Evolutionary conservation across 2,329 filamentous ascomycete species (phyloP).

Genomic region (Exophiala aquamarina): DNA sequence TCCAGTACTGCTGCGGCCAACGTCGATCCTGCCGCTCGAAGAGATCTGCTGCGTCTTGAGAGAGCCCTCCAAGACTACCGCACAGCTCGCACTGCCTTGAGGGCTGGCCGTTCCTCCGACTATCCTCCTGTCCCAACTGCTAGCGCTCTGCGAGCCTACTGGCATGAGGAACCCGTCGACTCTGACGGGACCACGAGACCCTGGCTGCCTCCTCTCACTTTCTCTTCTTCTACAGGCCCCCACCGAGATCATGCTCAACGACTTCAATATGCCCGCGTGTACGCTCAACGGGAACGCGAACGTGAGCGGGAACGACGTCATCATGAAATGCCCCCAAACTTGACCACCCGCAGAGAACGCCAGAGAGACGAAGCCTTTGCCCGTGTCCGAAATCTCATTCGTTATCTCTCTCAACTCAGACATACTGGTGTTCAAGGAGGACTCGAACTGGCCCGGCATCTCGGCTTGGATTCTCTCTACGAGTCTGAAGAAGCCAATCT

Average conservation of each 20-base stretch:
- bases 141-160: slow-evolving; percentile 18
- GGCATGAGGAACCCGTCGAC: slow-evolving; percentile 14
- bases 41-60: slow-evolving; percentile 17
- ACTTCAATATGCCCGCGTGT: background rate
- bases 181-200: background rate
- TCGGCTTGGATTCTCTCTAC: slow-evolving; percentile 23
- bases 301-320: slow-evolving; percentile 7
- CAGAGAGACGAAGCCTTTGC: slow-evolving; percentile 14
- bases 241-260: slow-evolving; percentile 4
- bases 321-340: slow-evolving; percentile 3
- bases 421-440: slow-evolving; percentile 20
- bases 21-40: slow-evolving; percentile 5
- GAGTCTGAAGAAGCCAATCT: slow-evolving; percentile 17
- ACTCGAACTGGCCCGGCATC: slow-evolving; percentile 14
- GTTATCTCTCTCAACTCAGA: slow-evolving; percentile 58
- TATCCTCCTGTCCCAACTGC: slow-evolving; percentile 18
- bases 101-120: slow-evolving; percentile 11
- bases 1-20: slow-evolving; percentile 12
- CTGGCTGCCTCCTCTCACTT: background rate
- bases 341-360: background rate
- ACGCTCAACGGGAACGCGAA: no score
- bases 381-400: slow-evolving; percentile 58
- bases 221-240: background rate
- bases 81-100: slow-evolving; percentile 14
- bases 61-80: slow-evolving; percentile 19